Percentiles rank a stretch among this genome's conserved stretches.
phyloP scores from a whole-genome alignment of 2,329 filamentous ascomycete species.

The Pseudogymnoascus sp. region DNA sequence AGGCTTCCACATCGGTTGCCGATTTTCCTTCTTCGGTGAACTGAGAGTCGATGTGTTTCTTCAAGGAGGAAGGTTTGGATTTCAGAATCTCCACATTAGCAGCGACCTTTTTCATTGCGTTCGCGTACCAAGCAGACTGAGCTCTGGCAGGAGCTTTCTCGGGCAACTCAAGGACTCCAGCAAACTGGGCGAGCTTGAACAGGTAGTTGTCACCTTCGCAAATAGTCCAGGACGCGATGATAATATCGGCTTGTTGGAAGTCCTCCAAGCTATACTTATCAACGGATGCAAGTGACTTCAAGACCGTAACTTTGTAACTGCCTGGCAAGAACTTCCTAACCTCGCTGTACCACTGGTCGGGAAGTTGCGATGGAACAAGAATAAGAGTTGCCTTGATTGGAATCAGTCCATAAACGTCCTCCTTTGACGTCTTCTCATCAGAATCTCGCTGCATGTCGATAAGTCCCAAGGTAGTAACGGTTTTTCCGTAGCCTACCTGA shows the following conservation, averaged over 20 bases:
- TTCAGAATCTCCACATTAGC: slow-evolving; percentile 27
- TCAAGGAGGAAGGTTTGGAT: slow-evolving; percentile 12
- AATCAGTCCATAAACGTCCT: slow-evolving; percentile 14
- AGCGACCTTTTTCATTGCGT: slow-evolving; percentile 35
- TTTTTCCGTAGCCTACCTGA: slow-evolving; percentile 61
- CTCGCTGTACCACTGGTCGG: slow-evolving; percentile 51
- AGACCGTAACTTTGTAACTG: slow-evolving; percentile 37
- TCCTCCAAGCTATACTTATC: slow-evolving; percentile 35
- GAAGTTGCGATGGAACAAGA: slow-evolving; percentile 47
- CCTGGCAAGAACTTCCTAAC: slow-evolving; percentile 38
- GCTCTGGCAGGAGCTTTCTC: slow-evolving; percentile 33
- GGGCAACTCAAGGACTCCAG: slow-evolving; percentile 32
- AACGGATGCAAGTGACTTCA: slow-evolving; percentile 36
- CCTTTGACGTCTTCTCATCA: neutral
- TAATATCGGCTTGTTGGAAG: slow-evolving; percentile 43
- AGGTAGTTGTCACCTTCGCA: slow-evolving; percentile 42
- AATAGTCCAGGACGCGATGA: slow-evolving; percentile 47
- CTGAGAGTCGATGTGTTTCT: slow-evolving; percentile 29
- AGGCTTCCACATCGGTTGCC: slow-evolving; percentile 30
- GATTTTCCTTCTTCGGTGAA: slow-evolving; percentile 24
- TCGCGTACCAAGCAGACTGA: slow-evolving; percentile 45
- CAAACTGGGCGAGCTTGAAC: slow-evolving; percentile 40
- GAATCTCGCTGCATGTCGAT: slow-evolving; percentile 34
- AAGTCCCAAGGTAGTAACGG: slow-evolving; percentile 50
- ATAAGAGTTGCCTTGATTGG: slow-evolving; percentile 51